Percentiles rank a stretch among this genome's conserved stretches.
Evolutionary conservation across 2,329 filamentous ascomycete species (phyloP).

Genomic region (Fusarium acutatum): DNA sequence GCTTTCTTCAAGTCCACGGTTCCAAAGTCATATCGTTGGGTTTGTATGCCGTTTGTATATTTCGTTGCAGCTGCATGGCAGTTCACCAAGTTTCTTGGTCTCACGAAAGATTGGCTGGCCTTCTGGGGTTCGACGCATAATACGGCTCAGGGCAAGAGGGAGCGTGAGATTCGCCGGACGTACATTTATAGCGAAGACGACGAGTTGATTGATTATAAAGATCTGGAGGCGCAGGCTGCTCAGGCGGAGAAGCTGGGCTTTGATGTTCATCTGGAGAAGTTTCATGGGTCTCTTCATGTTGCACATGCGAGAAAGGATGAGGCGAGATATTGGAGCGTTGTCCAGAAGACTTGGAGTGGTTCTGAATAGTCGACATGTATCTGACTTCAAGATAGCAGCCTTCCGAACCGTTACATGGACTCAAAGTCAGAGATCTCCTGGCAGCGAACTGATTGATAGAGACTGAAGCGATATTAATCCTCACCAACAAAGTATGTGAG

Average conservation of each 20-base stretch:
- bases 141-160: background rate
- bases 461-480: background rate
- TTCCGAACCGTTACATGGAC: rapidly evolving
- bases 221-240: background rate
- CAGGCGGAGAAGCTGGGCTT: background rate
- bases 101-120: background rate
- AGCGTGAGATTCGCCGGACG: constrained; percentile 1
- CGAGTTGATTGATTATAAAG: background rate
- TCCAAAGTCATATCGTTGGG: background rate
- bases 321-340: background rate
- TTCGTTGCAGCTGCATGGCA: background rate
- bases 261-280: constrained; percentile 1
- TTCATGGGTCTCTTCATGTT: constrained; percentile 9
- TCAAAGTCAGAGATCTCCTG: rapidly evolving
- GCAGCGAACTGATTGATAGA: background rate
- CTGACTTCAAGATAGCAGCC: too few relatives aligned
- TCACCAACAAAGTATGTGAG: background rate
- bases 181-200: constrained; percentile 22
- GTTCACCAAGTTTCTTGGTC: background rate
- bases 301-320: constrained; percentile 4
- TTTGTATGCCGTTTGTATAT: background rate
- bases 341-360: background rate
- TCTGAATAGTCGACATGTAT: background rate
- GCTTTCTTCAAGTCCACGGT: constrained; percentile 7
- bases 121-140: constrained; percentile 14